phyloP scores from a whole-genome alignment of 1,139 yeast genomes.

The Eremothecium cymbalariae region DNA sequence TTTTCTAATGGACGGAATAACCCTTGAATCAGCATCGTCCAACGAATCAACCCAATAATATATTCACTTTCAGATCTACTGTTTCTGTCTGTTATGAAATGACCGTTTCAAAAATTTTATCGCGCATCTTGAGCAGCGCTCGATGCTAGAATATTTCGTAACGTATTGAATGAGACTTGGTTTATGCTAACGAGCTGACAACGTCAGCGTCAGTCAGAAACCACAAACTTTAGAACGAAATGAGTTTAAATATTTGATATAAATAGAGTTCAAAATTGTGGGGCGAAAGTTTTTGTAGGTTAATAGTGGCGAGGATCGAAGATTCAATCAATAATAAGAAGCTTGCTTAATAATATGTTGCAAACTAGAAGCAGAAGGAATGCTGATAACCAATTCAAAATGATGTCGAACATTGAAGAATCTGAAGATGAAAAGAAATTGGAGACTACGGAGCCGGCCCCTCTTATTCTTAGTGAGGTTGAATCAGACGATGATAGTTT shows the following conservation, averaged over 20 bases:
- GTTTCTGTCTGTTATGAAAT: no score
- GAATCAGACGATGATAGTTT: conserved; percentile 4
- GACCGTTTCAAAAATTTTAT: no score
- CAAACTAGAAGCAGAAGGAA: conserved; percentile 3
- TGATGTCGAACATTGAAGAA: conserved; percentile 3
- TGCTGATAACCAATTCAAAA: conserved; percentile 5
- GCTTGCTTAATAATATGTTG: conserved; percentile 3
- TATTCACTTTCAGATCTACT: no score
- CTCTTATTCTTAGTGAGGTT: conserved; percentile 1
- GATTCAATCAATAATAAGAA: no score
- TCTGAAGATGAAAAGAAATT: conserved; percentile 3
- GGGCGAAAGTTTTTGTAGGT: no score
- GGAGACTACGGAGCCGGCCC: conserved; percentile 2
- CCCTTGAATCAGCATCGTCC: no score
- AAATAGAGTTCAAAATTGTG: not conserved
- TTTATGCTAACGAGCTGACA: no score
- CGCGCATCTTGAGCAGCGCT: no score
- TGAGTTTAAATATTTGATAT: conserved; percentile 1
- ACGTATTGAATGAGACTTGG: no score
- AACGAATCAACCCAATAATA: no score
- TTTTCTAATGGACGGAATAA: conserved; percentile 1
- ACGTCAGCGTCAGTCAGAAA: conserved; percentile 5
- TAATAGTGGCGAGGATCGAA: no score
- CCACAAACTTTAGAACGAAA: conserved; percentile 4
- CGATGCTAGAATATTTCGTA: no score